Evolutionary conservation across 345 rosid species (phyloP).

Genomic region (Laguncularia racemosa): DNA sequence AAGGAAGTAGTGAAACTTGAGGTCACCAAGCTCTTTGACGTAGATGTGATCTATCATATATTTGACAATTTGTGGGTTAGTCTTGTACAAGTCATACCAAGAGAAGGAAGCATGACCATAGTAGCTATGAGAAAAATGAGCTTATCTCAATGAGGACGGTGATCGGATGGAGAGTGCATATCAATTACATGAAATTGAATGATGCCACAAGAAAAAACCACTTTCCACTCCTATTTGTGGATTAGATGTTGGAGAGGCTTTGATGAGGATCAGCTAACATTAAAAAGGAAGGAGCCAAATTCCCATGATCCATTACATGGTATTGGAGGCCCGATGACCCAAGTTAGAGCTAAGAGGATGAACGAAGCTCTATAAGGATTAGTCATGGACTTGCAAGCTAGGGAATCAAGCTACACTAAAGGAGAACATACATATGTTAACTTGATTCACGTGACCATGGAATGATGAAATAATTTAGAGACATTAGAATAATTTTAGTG

Average conservation of each 20-base stretch:
- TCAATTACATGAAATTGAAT: background rate
- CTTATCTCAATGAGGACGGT: background rate
- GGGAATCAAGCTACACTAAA: too few species aligned
- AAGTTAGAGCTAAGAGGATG: too few species aligned
- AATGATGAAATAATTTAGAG: too few species aligned
- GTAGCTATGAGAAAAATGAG: background rate
- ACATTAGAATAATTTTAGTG: too few species aligned
- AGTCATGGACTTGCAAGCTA: too few species aligned
- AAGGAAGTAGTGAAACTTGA: background rate
- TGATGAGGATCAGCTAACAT: too few species aligned
- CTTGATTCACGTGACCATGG: too few species aligned
- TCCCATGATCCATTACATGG: too few species aligned
- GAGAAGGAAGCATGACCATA: background rate
- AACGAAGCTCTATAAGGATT: too few species aligned
- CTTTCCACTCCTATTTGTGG: background rate
- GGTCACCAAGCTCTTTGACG: background rate
- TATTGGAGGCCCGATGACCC: too few species aligned
- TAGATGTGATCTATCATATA: background rate
- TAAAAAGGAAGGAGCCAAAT: too few species aligned
- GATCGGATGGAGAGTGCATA: background rate
- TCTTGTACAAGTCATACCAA: background rate
- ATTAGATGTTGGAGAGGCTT: conserved; percentile 1
- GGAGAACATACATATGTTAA: too few species aligned
- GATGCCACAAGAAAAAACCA: background rate
- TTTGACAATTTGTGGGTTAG: background rate